phyloP scores from a whole-genome alignment of 2,329 filamentous ascomycete genomes.

The Basipetospora chlamydospora region DNA sequence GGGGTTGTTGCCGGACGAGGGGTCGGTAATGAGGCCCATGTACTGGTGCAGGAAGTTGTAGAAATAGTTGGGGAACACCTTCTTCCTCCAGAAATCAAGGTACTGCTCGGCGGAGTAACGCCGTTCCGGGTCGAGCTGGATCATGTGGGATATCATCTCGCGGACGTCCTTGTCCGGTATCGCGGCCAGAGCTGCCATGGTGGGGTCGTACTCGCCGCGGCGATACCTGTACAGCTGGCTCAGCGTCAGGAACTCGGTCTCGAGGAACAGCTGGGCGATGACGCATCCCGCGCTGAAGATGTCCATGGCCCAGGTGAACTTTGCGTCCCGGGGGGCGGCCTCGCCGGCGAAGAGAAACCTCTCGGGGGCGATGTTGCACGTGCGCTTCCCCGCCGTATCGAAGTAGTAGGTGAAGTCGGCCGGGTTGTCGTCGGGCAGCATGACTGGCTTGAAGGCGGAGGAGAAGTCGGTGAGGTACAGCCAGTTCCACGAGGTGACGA shows the following conservation, averaged over 20 bases:
- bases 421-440: slow-evolving; percentile 89
- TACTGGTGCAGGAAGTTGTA: slow-evolving; percentile 97
- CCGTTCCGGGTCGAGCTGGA: slow-evolving; percentile 81
- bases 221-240: slow-evolving; percentile 93
- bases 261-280: slow-evolving; percentile 89
- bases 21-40: slow-evolving; percentile 90
- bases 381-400: slow-evolving; percentile 78
- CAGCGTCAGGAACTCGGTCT: slow-evolving; percentile 92
- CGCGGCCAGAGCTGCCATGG: slow-evolving; percentile 63
- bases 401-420: slow-evolving; percentile 98
- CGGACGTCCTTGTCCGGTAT: slow-evolving; percentile 80
- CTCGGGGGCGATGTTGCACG: slow-evolving; percentile 91
- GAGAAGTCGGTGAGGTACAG: slow-evolving; percentile 96
- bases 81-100: slow-evolving; percentile 77
- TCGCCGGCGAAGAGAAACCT: slow-evolving; percentile 65
- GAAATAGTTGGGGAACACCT: slow-evolving; percentile 91
- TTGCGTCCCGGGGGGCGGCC: slow-evolving; percentile 42
- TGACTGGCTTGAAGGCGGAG: slow-evolving; percentile 84
- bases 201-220: slow-evolving; percentile 81
- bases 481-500: slow-evolving; percentile 99
- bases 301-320: slow-evolving; percentile 87
- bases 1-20: slow-evolving; percentile 61
- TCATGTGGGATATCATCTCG: slow-evolving; percentile 89
- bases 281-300: slow-evolving; percentile 95
- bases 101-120: slow-evolving; percentile 91